phyloP scores from a whole-genome alignment of 306 rosid genomes.

The Vicia villosa region DNA sequence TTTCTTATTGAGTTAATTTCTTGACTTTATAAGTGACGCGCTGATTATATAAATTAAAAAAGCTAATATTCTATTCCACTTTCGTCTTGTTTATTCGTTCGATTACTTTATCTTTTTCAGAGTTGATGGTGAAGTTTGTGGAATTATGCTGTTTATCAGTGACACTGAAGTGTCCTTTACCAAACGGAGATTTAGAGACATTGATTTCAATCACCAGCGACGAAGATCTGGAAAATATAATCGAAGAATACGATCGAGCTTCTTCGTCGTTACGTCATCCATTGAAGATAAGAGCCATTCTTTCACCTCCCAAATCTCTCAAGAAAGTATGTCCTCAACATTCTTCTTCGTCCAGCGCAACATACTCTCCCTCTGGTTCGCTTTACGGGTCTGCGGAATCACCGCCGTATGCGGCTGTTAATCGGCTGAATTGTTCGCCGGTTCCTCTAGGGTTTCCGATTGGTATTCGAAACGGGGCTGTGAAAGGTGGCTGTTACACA shows the following conservation, averaged over 20 bases:
- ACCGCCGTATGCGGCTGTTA: constrained; percentile 30
- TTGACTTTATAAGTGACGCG: too few relatives aligned
- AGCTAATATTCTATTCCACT: too few relatives aligned
- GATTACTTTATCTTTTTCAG: constrained; percentile 40
- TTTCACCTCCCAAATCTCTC: constrained; percentile 50
- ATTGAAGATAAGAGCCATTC: constrained; percentile 69
- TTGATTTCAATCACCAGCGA: constrained; percentile 72
- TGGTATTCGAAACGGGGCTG: constrained; percentile 37
- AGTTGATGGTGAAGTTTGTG: constrained; percentile 66
- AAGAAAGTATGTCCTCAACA: constrained; percentile 57
- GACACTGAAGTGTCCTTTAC: constrained; percentile 62
- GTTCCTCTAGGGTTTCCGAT: constrained; percentile 33
- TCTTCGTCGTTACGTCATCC: constrained; percentile 48
- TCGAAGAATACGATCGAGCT: constrained; percentile 70
- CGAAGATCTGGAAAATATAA: constrained; percentile 66
- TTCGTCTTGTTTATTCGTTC: too few relatives aligned
- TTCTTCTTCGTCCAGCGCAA: constrained; percentile 53
- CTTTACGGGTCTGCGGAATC: constrained; percentile 38
- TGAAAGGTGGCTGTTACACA: constrained; percentile 30
- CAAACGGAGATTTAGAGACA: constrained; percentile 83
- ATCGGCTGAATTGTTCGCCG: constrained; percentile 40
- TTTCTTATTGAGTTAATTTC: too few relatives aligned
- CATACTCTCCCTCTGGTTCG: constrained; percentile 44
- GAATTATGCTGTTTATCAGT: constrained; percentile 69
- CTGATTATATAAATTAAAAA: too few relatives aligned